These are phyloP conservation scores for Boletus coccyginus DNA, from an alignment of 768 basidiomycete genomes.

Conservation along the genomic window DNA sequence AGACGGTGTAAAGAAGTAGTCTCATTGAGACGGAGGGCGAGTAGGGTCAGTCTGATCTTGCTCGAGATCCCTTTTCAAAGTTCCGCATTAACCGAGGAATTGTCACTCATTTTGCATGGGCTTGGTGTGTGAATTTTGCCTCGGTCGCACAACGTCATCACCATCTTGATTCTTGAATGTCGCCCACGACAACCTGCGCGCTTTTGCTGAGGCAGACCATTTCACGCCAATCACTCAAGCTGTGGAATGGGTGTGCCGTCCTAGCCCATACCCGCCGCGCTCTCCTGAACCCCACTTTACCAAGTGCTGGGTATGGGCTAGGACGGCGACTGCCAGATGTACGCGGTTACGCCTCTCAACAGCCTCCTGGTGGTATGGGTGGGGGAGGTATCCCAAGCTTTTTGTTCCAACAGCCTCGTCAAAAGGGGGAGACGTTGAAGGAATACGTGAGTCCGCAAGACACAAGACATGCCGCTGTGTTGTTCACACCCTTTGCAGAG, in stretches of 20 bases:
- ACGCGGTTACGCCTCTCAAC: constrained; percentile 49
- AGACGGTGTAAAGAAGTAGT: too few species aligned
- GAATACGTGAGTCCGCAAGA: constrained; percentile 58
- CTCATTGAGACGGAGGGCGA: too few species aligned
- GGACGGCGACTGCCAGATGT: not conserved
- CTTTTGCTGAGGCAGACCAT: constrained; percentile 4
- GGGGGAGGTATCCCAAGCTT: constrained; percentile 54
- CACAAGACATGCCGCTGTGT: not conserved
- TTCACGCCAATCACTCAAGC: constrained; percentile 17
- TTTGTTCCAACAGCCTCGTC: constrained; percentile 52
- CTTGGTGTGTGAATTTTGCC: too few species aligned
- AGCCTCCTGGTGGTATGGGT: constrained; percentile 38
- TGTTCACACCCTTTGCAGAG: constrained; percentile 45
- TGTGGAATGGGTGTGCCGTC: constrained; percentile 18
- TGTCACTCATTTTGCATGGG: too few species aligned
- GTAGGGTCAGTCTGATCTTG: too few species aligned
- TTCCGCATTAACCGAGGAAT: too few species aligned
- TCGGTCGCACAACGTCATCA: not conserved
- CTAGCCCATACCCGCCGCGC: constrained; percentile 1
- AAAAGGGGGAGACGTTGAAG: constrained; percentile 84
- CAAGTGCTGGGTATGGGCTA: not conserved
- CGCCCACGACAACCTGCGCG: not conserved
- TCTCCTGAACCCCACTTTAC: not conserved
- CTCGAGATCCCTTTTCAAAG: too few species aligned
- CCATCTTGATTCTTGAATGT: constrained; percentile 6